phyloP scores from a whole-genome alignment of 805 yeast species.

The Starmerella etchellsii region DNA sequence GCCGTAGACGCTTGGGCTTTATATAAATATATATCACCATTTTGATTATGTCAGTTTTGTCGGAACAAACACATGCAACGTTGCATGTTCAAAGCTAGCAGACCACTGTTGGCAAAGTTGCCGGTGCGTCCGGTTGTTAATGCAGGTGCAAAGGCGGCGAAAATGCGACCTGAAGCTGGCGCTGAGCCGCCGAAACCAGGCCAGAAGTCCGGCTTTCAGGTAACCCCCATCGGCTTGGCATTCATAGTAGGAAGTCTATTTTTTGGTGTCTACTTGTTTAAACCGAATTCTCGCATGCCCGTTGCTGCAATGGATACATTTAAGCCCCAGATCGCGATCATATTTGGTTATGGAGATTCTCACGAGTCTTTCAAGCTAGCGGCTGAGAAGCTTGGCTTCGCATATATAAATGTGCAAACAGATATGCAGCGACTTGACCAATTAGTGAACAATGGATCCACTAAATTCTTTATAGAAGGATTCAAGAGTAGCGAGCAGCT shows the following conservation, averaged over 20 bases:
- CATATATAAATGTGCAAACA: slow-evolving; percentile 6
- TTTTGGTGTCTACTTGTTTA: slow-evolving; percentile 16
- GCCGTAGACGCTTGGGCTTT: too few species aligned
- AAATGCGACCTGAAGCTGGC: not conserved
- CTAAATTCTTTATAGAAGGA: slow-evolving; percentile 18
- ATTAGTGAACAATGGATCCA: slow-evolving; percentile 14
- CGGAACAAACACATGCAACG: too few species aligned
- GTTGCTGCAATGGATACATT: slow-evolving; percentile 19
- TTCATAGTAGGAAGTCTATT: slow-evolving; percentile 20
- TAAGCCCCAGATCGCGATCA: slow-evolving; percentile 18
- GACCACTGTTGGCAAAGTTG: slow-evolving; percentile 1
- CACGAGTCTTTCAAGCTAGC: slow-evolving; percentile 6
- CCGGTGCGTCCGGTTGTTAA: slow-evolving; percentile 8
- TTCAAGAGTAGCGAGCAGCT: slow-evolving; percentile 7
- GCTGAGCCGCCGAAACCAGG: not conserved
- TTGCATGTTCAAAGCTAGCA: slow-evolving; percentile 6
- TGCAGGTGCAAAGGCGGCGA: not conserved
- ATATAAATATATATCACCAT: too few species aligned
- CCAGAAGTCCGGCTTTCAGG: not conserved
- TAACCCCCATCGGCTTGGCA: slow-evolving; percentile 14
- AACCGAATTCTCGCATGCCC: slow-evolving; percentile 17
- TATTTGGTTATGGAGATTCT: slow-evolving; percentile 20
- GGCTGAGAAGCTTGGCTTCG: slow-evolving; percentile 13
- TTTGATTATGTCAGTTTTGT: too few species aligned
- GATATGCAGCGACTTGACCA: slow-evolving; percentile 8